These are phyloP conservation scores for Calocera cornea DNA, from an alignment of 768 basidiomycete species.

Conservation along the genomic window DNA sequence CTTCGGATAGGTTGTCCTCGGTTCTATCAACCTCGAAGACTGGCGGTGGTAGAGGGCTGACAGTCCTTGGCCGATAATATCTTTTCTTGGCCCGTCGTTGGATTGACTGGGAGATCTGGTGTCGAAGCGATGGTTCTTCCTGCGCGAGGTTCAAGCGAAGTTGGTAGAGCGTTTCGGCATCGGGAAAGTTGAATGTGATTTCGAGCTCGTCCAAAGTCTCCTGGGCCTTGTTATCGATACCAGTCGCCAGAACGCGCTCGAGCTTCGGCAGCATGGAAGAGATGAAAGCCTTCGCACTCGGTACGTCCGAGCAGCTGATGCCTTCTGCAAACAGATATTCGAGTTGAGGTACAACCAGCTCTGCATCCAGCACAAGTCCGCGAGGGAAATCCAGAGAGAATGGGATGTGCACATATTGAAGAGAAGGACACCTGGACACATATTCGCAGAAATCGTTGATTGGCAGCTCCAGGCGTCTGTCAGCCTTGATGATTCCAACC, in stretches of 20 bases:
- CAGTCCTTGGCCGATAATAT: neutral
- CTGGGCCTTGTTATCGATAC: neutral
- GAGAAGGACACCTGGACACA: neutral
- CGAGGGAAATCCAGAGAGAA: neutral
- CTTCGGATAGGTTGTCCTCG: neutral
- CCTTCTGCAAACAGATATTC: neutral
- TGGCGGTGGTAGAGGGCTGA: neutral
- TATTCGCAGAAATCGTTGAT: neutral
- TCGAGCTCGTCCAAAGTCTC: neutral
- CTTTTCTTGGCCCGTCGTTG: neutral
- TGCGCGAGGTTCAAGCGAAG: neutral
- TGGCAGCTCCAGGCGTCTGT: neutral
- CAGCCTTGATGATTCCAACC: neutral
- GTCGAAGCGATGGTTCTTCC: neutral
- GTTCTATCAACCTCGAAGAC: neutral
- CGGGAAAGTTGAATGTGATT: neutral
- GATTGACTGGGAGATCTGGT: neutral
- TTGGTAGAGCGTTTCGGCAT: neutral
- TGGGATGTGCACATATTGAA: neutral
- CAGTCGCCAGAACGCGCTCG: neutral
- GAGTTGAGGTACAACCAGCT: neutral
- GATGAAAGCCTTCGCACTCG: neutral
- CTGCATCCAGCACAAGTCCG: neutral
- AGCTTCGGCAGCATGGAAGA: neutral
- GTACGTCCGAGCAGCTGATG: neutral